A percentile compares a stretch with the other conserved stretches of the same genome.
Conservation (phyloP, 495 filamentous ascomycete species). For the Annulohypoxylon moriforme region DNA sequence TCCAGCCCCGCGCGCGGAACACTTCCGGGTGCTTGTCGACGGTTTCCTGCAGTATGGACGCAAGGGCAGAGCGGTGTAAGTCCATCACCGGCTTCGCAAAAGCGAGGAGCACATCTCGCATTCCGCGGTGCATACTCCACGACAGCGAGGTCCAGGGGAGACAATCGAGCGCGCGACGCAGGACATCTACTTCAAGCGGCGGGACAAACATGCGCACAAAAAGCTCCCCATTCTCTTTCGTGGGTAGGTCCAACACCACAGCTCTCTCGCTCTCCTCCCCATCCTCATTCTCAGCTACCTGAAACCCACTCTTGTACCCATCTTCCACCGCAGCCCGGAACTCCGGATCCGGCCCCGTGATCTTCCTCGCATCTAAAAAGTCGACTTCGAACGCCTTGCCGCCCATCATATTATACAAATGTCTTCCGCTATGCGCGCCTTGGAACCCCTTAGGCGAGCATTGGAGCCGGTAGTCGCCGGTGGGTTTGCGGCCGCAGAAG, state of each 20-base stretch:
- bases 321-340: background rate
- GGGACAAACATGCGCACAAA: conserved; percentile 34
- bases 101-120: conserved; percentile 49
- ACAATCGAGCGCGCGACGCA: conserved; percentile 44
- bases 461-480: conserved; percentile 45
- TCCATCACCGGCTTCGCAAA: conserved; percentile 48
- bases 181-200: conserved; percentile 26
- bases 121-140: conserved; percentile 53
- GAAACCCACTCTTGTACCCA: background rate
- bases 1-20: conserved; percentile 48
- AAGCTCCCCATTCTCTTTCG: conserved; percentile 7
- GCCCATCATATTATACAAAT: conserved; percentile 53
- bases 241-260: conserved; percentile 25
- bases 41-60: conserved; percentile 29
- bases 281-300: too few relatives aligned
- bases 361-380: conserved; percentile 36
- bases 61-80: conserved; percentile 37
- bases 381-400: conserved; percentile 52
- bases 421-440: conserved; percentile 47
- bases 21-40: conserved; percentile 15
- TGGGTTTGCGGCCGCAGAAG: conserved; percentile 46
- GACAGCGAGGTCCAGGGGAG: conserved; percentile 51
- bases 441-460: conserved; percentile 46
- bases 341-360: background rate
- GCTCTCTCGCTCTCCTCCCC: too few relatives aligned